Percentiles rank a stretch among this genome's conserved stretches.
These are phyloP conservation scores for Colletotrichum liriopes DNA, from an alignment of 2,329 filamentous ascomycete species.

Conservation along the genomic window DNA sequence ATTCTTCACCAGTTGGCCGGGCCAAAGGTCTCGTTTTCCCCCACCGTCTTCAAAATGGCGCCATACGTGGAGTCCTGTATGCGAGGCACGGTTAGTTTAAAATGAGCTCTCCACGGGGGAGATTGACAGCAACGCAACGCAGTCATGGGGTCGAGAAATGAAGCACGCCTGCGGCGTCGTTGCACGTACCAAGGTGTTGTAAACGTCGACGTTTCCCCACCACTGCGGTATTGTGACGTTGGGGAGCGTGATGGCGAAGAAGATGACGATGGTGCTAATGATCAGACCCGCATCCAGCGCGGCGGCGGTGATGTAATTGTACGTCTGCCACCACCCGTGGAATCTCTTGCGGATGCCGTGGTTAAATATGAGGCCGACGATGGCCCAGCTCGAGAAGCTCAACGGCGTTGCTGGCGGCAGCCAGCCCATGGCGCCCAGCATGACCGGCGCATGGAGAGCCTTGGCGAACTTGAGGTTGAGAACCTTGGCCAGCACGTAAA, in stretches of 20 bases:
- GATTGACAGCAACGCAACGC: background rate
- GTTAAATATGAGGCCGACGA: conserved; percentile 73
- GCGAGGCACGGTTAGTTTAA: conserved; percentile 4
- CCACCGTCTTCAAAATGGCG: conserved; percentile 47
- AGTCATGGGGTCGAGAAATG: background rate
- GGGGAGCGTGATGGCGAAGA: conserved; percentile 51
- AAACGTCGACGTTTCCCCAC: conserved; percentile 68
- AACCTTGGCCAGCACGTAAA: conserved; percentile 59
- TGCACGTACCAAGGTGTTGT: conserved; percentile 50
- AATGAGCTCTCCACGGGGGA: background rate
- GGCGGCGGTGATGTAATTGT: conserved; percentile 59
- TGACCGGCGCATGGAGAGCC: conserved; percentile 70
- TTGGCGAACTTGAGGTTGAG: conserved; percentile 55
- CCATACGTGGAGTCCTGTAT: conserved; percentile 45
- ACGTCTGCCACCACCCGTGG: conserved; percentile 71
- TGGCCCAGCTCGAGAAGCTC: conserved; percentile 72
- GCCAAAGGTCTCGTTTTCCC: conserved; percentile 50
- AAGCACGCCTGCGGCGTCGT: background rate
- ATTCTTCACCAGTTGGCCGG: conserved; percentile 50
- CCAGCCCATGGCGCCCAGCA: conserved; percentile 68
- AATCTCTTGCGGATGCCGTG: conserved; percentile 67
- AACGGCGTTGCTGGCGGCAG: conserved; percentile 74
- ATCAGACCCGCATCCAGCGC: conserved; percentile 58
- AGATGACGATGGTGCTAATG: conserved; percentile 53
- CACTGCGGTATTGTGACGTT: conserved; percentile 57